These are phyloP conservation scores for Zymoseptoria tritici DNA, from an alignment of 2,329 filamentous ascomycete genomes.

Conservation along the genomic window DNA sequence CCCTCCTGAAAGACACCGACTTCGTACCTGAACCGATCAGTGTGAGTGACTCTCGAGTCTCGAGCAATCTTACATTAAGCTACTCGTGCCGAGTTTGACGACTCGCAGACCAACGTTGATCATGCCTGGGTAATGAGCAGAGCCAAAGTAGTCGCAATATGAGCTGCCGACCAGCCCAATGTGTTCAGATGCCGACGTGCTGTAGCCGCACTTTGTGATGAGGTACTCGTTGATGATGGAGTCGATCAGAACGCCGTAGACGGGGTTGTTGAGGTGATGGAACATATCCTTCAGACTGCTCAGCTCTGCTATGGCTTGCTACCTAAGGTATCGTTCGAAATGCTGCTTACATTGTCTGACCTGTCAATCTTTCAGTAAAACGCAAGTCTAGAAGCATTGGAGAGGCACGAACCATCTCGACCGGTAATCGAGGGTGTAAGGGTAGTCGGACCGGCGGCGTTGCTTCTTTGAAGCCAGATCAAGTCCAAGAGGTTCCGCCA, in stretches of 20 bases:
- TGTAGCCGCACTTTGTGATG: slow-evolving; percentile 65
- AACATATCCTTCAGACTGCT: slow-evolving; percentile 61
- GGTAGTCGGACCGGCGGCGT: slow-evolving; percentile 60
- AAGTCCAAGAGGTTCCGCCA: slow-evolving; percentile 39
- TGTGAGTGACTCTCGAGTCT: not conserved
- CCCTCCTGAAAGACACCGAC: slow-evolving; percentile 76
- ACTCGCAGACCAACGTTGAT: slow-evolving; percentile 77
- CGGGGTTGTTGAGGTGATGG: slow-evolving; percentile 57
- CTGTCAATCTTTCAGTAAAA: not conserved
- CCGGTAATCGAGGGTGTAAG: slow-evolving; percentile 70
- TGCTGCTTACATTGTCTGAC: not conserved
- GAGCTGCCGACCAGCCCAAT: slow-evolving; percentile 81
- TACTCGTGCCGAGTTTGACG: slow-evolving; percentile 75
- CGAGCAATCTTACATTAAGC: slow-evolving; percentile 51
- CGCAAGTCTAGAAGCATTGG: not conserved
- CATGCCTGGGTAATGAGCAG: slow-evolving; percentile 69
- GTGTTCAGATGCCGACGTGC: slow-evolving; percentile 61
- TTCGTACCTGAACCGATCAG: slow-evolving; percentile 53
- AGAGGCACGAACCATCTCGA: slow-evolving; percentile 62
- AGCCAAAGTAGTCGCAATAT: slow-evolving; percentile 74
- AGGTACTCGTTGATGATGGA: slow-evolving; percentile 85
- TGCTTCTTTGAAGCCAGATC: slow-evolving; percentile 18
- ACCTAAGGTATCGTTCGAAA: not conserved
- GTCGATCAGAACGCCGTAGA: slow-evolving; percentile 50
- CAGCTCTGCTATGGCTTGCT: too few relatives aligned